phyloP scores from a whole-genome alignment of 495 filamentous ascomycete genomes.

The Tricharina praecox region DNA sequence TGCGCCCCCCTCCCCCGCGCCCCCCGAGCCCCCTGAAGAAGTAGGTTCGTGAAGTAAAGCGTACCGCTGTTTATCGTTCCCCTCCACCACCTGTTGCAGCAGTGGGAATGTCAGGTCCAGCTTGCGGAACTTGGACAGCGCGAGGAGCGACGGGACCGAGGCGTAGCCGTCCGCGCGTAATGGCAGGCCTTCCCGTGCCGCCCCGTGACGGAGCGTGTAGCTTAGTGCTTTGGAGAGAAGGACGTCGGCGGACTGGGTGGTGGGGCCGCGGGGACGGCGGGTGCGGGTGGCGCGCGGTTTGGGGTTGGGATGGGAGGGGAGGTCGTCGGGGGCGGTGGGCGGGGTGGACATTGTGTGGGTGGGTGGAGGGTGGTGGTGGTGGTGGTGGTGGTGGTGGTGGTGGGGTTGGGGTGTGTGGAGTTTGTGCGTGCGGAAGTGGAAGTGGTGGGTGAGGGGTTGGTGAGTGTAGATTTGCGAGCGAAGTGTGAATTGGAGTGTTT shows the following conservation, averaged over 20 bases:
- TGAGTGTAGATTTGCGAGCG: too few relatives aligned
- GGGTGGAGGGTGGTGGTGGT: background rate
- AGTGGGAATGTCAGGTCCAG: conserved; percentile 58
- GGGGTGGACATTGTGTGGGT: too few relatives aligned
- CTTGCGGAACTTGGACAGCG: conserved; percentile 49
- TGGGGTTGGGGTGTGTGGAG: background rate
- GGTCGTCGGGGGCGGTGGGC: too few relatives aligned
- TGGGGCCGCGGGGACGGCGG: background rate
- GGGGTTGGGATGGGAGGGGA: too few relatives aligned
- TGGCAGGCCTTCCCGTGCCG: conserved; percentile 55
- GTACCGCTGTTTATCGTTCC: conserved; percentile 86
- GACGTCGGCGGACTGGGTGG: conserved; percentile 16
- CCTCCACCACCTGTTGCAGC: conserved; percentile 48
- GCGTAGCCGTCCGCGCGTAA: conserved; percentile 68
- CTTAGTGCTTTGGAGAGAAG: conserved; percentile 65
- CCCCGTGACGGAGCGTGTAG: conserved; percentile 66
- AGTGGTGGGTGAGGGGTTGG: background rate
- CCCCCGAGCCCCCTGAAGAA: conserved; percentile 20
- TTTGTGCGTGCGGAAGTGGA: background rate
- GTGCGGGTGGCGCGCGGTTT: background rate
- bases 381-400: background rate
- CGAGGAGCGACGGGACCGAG: conserved; percentile 54
- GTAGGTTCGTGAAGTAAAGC: conserved; percentile 45
- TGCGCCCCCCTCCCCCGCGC: too few relatives aligned
- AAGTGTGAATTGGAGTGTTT: background rate